Base-by-base conservation (phyloP, 2,329 filamentous ascomycete species). In the Cordyceps militaris region DNA sequence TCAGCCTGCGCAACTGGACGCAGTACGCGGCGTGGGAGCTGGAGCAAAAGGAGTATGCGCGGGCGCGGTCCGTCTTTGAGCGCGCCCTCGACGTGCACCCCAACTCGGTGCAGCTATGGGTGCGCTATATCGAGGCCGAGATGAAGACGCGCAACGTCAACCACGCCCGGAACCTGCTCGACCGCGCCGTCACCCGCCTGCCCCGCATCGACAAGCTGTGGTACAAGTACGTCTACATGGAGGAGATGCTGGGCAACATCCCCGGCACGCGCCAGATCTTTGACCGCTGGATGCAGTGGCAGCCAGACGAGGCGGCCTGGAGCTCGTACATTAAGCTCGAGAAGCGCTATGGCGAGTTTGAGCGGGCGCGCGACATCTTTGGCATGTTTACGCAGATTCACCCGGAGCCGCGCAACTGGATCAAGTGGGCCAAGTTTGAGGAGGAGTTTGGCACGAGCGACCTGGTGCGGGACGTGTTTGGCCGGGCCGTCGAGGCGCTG, bases 201-300 rank as follows among this genome's bases (percentile, higher is more conserved):
- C 94, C 94, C 5, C 81, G 94, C 58, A 84, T 97, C 42, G 91
- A 97, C 71, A 97, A 97, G 79, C 77, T 99, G 34, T 99, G 94
- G 94, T 99, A 96, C 78, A 97, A 97, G 72, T 99, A 97, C 77
- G 91, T 96, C 26, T 96, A 96, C 71, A 95, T 96, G 88, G 93
- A 97, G 76, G 94, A 99, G 80, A 97, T 93, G 74, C 81, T 99
- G 56, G 91, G 91, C 7, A 97, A 99, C 67, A 86, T 99, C 50
- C 85, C 92, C 3, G 94, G 93, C 36, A 95, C 91, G 3, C 80
- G 94, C 59, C 90, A 96, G 66, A 90, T 97, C 0, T 99, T 97
- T 70, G 94, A 99, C 75, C 82, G 94, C 47, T 99, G 94, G 94
- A 93, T 99, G 88, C 87, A 89, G 61, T 99, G 94, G 94, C 91